Conservation (phyloP, 2,329 filamentous ascomycete species). For the Ciborinia camelliae region DNA sequence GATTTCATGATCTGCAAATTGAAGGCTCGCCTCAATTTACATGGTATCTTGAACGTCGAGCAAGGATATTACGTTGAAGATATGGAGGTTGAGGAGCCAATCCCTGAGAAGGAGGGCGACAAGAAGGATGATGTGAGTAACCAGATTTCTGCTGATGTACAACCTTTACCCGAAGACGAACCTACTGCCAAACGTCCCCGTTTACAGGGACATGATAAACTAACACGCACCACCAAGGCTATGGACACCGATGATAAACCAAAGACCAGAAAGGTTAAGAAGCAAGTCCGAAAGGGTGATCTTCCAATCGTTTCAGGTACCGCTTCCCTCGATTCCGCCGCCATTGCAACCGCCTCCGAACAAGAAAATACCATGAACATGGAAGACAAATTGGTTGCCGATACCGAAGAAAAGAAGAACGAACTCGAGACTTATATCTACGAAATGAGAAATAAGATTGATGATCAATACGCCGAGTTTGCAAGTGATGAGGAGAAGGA, state of each 20-base stretch:
- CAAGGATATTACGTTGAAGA: constrained; percentile 98
- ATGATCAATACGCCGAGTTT: constrained; percentile 85
- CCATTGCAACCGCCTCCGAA: constrained; percentile 69
- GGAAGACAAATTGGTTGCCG: constrained; percentile 97
- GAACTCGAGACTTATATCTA: constrained; percentile 98
- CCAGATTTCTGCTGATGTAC: constrained; percentile 19
- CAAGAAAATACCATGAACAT: constrained; percentile 88
- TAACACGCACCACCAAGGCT: constrained; percentile 43
- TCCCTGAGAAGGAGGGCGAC: constrained; percentile 60
- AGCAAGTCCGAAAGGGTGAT: constrained; percentile 97
- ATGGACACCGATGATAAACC: constrained; percentile 81
- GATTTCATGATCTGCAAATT: constrained; percentile 99
- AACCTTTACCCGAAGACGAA: constrained; percentile 27
- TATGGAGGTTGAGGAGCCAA: constrained; percentile 90
- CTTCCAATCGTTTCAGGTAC: constrained; percentile 83
- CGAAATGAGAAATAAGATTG: constrained; percentile 91
- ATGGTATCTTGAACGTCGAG: constrained; percentile 95
- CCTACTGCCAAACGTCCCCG: constrained; percentile 29
- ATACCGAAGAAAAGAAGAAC: constrained; percentile 99
- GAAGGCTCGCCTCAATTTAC: constrained; percentile 93
- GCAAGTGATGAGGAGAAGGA: constrained; percentile 89
- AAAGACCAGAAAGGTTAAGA: constrained; percentile 96
- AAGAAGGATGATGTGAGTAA: constrained; percentile 65
- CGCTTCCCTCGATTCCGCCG: constrained; percentile 66
- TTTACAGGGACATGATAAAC: constrained; percentile 29